Conservation (phyloP, 73 alveolate genomes). For the Paramecium bursaria region DNA sequence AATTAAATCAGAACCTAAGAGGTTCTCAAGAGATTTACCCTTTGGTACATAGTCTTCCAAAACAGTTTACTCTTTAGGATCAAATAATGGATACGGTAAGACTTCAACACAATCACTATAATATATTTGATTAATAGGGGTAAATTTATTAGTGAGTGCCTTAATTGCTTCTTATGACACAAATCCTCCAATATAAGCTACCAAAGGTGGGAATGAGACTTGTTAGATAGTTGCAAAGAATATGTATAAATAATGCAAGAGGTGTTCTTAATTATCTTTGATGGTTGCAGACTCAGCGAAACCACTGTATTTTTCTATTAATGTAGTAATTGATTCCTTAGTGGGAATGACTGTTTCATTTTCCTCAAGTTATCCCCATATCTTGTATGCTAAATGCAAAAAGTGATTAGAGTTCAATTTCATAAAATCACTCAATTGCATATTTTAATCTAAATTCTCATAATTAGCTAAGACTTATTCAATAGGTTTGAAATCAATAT, state of each 20-base stretch:
- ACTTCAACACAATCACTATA: conserved; percentile 88
- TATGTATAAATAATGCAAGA: conserved; percentile 16
- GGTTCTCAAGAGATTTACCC: neutral
- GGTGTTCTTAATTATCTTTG: no score
- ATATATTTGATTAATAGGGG: conserved; percentile 88
- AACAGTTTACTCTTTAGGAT: neutral
- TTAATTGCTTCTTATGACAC: conserved; percentile 94
- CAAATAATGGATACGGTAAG: conserved; percentile 68
- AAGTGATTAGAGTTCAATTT: conserved; percentile 69
- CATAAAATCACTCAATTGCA: conserved; percentile 75
- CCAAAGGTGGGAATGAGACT: conserved; percentile 74
- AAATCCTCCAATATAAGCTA: conserved; percentile 96
- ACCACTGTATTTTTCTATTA: no score
- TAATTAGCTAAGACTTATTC: conserved; percentile 29
- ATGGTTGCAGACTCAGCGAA: no score
- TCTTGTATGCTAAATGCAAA: conserved; percentile 74
- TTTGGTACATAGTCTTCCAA: neutral
- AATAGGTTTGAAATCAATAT: conserved; percentile 70
- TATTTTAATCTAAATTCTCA: conserved; percentile 71
- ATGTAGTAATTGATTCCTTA: no score
- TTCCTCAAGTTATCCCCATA: conserved; percentile 64
- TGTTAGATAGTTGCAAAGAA: neutral
- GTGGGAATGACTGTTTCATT: neutral
- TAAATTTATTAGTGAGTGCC: conserved; percentile 92
- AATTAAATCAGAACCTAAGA: conserved; percentile 76